Evolutionary conservation across 768 basidiomycete genomes (phyloP).

Genomic region (Udeniomyces megalosporus): DNA sequence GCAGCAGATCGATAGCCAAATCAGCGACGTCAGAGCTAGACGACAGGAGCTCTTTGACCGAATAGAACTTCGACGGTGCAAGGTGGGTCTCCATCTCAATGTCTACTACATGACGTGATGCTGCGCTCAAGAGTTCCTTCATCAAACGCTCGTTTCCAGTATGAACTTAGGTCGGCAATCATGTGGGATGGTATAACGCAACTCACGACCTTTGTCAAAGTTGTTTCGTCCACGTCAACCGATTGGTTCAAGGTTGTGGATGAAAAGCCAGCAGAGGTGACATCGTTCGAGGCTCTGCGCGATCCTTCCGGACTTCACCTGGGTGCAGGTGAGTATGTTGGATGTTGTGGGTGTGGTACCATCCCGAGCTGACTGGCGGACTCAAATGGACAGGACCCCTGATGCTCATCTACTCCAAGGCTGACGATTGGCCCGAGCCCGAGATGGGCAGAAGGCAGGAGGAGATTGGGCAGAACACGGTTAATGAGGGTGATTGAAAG

Average conservation of each 20-base stretch:
- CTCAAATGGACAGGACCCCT: no score
- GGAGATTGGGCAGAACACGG: no score
- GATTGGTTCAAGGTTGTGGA: conserved; percentile 1
- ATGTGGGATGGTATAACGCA: not conserved
- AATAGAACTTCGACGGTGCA: not conserved
- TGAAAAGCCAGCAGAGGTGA: not conserved
- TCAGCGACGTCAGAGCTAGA: not conserved
- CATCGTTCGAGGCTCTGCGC: not conserved
- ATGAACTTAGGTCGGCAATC: not conserved
- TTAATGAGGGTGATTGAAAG: no score
- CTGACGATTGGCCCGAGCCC: not conserved
- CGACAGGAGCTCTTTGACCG: not conserved
- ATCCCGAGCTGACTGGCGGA: no score
- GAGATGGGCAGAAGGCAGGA: not conserved
- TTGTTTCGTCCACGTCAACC: not conserved
- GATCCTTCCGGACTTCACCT: not conserved
- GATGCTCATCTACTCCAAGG: not conserved
- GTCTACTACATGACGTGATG: not conserved
- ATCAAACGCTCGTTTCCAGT: not conserved
- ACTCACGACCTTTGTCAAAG: not conserved
- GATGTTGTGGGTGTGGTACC: no score
- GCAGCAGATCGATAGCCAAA: no score
- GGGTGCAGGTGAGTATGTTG: not conserved
- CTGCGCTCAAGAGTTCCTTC: not conserved
- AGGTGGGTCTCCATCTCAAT: not conserved